A percentile compares a stretch with the other conserved stretches of the same genome.
Evolutionary conservation across 257 asterid species (phyloP).

Genomic region (Sherardia arvensis): DNA sequence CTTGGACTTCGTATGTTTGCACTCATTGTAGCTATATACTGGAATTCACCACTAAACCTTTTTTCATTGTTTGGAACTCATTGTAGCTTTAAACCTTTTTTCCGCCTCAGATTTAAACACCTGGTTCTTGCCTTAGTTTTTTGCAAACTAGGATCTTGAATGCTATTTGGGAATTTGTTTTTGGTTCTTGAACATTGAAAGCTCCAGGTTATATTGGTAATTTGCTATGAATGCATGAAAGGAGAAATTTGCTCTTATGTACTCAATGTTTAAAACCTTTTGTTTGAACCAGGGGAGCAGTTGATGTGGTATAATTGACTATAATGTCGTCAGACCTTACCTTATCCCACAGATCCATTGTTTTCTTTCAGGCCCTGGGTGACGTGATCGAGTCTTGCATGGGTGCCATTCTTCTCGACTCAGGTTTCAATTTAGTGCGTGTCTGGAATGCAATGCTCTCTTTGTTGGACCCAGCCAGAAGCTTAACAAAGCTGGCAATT

Average conservation of each 20-base stretch:
- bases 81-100: background rate
- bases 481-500: slow-evolving; percentile 44
- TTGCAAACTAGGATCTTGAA: background rate
- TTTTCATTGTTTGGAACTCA: background rate
- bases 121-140: background rate
- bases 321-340: slow-evolving; percentile 20
- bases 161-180: background rate
- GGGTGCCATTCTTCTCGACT: slow-evolving; percentile 82
- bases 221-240: too few species aligned
- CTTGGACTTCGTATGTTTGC: background rate
- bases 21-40: background rate
- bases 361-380: slow-evolving; percentile 75
- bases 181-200: background rate
- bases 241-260: background rate
- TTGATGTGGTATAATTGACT: background rate
- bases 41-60: background rate
- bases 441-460: slow-evolving; percentile 63
- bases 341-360: slow-evolving; percentile 15
- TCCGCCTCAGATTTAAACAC: background rate
- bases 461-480: slow-evolving; percentile 60
- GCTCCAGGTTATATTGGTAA: background rate
- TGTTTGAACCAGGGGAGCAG: background rate
- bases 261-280: background rate
- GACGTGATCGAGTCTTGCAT: slow-evolving; percentile 90
- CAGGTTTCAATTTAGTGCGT: slow-evolving; percentile 59